Conservation (phyloP, 2,329 filamentous ascomycete genomes). For the Nothomitra cinnamomea region DNA sequence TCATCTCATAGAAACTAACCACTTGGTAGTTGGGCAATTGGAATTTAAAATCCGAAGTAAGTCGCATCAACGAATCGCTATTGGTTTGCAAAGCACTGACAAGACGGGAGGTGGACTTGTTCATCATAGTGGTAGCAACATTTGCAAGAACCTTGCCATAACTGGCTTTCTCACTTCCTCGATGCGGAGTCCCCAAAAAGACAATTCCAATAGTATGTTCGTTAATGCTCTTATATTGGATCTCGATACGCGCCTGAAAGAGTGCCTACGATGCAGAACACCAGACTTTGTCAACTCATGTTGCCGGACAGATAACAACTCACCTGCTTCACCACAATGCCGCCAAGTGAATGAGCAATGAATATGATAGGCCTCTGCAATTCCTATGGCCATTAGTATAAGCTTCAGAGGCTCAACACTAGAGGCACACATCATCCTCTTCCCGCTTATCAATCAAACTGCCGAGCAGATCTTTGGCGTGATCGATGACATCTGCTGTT, state of each 20-base stretch:
- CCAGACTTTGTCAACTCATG: neutral
- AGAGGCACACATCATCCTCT: neutral
- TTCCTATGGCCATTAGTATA: neutral
- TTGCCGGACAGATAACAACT: neutral
- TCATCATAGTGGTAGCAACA: constrained; percentile 18
- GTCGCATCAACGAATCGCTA: too few relatives aligned
- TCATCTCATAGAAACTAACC: too few relatives aligned
- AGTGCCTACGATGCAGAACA: neutral
- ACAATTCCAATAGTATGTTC: neutral
- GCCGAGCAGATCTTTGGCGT: too few relatives aligned
- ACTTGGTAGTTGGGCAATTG: too few relatives aligned
- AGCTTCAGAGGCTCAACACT: neutral
- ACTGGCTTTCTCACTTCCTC: constrained; percentile 7
- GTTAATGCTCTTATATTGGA: neutral
- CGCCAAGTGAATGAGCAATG: too few relatives aligned
- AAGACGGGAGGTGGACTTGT: constrained; percentile 18
- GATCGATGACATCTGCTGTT: too few relatives aligned
- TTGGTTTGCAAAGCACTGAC: constrained; percentile 15
- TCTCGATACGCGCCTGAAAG: neutral
- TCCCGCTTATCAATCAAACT: neutral
- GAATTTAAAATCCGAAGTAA: too few relatives aligned
- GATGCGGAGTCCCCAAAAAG: constrained; percentile 8
- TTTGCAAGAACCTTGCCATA: constrained; percentile 11
- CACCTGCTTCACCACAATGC: constrained; percentile 1
- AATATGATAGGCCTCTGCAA: neutral